phyloP scores from a whole-genome alignment of 192 early-diverging fungal genomes.

The Backusella luteola region DNA sequence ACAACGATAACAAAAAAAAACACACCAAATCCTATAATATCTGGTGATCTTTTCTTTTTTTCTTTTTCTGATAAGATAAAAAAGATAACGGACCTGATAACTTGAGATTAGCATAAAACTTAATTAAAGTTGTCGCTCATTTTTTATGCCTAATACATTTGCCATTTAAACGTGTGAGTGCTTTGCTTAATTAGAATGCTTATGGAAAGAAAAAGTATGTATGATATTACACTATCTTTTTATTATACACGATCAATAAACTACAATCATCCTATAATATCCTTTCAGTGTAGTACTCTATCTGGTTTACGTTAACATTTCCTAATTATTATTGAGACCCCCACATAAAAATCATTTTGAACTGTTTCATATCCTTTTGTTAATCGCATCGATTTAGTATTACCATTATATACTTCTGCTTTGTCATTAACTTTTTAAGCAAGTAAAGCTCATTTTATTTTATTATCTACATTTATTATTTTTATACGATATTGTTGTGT shows the following conservation, averaged over 20 bases:
- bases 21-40: neutral
- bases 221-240: neutral
- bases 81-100: neutral
- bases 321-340: neutral
- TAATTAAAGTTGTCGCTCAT: neutral
- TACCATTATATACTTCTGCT: neutral
- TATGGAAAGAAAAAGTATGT: neutral
- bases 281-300: neutral
- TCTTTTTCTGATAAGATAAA: neutral
- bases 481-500: no score
- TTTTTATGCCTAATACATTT: neutral
- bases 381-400: neutral
- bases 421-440: neutral
- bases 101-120: neutral
- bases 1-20: neutral
- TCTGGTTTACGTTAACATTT: neutral
- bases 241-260: neutral
- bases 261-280: neutral
- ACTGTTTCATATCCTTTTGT: neutral
- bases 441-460: neutral
- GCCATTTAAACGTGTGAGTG: neutral
- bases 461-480: conserved; percentile 1
- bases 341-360: neutral
- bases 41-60: neutral
- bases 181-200: neutral